These are phyloP conservation scores for Eucalyptus caleyi DNA, from an alignment of 345 rosid genomes.

Conservation along the genomic window DNA sequence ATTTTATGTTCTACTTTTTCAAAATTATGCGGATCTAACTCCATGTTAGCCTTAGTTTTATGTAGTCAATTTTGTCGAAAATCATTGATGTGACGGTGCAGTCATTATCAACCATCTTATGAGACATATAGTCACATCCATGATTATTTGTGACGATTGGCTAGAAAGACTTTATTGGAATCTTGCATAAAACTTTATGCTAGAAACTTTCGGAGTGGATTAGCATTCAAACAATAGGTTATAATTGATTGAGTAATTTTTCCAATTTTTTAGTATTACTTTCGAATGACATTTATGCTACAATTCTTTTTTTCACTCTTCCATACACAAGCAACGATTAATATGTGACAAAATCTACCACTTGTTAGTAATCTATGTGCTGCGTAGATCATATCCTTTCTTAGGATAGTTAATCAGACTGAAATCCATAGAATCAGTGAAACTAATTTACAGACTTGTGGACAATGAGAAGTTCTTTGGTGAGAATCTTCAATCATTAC, in stretches of 20 bases:
- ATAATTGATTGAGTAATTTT: not conserved
- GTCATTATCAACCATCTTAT: accelerated
- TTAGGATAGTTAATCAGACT: not conserved
- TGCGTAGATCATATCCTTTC: too few species aligned
- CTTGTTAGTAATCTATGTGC: not conserved
- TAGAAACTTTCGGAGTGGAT: not conserved
- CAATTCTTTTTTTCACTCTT: not conserved
- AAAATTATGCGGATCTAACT: not conserved
- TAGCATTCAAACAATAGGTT: not conserved
- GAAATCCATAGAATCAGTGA: not conserved
- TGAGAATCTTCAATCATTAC: not conserved
- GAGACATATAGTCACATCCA: accelerated
- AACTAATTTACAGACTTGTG: not conserved
- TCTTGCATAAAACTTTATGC: not conserved
- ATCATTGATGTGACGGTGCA: not conserved
- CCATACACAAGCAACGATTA: not conserved
- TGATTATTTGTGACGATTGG: not conserved
- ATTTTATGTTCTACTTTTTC: not conserved
- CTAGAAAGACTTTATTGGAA: not conserved
- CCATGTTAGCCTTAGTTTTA: not conserved
- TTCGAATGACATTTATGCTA: not conserved
- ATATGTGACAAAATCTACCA: not conserved
- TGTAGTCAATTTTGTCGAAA: not conserved
- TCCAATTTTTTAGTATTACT: accelerated
- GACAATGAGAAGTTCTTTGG: not conserved